A percentile compares a stretch with the other conserved stretches of the same genome.
phyloP scores from a whole-genome alignment of 768 basidiomycete species.

The Pulveroboletus sp. region DNA sequence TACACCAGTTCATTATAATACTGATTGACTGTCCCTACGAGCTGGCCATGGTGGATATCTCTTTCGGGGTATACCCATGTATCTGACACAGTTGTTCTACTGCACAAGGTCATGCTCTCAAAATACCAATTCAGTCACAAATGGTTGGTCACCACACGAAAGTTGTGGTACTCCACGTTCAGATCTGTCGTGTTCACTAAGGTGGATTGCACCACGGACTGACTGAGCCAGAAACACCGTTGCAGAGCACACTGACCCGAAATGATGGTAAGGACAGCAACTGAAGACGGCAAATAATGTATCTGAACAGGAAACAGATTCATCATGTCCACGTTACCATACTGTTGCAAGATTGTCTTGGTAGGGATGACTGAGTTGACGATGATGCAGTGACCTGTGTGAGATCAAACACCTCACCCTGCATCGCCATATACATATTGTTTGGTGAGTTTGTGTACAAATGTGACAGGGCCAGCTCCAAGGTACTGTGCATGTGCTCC shows the following conservation, averaged over 20 bases:
- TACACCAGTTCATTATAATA: slow-evolving; percentile 86
- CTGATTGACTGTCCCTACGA: slow-evolving; percentile 57
- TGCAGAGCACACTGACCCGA: slow-evolving; percentile 89
- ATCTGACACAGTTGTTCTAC: slow-evolving; percentile 83
- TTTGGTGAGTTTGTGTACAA: slow-evolving; percentile 59
- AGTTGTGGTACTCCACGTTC: slow-evolving; percentile 90
- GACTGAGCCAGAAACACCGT: slow-evolving; percentile 75
- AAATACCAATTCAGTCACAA: slow-evolving; percentile 98
- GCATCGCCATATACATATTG: slow-evolving; percentile 76
- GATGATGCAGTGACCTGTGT: slow-evolving; percentile 55
- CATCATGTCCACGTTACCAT: slow-evolving; percentile 74
- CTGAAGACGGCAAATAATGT: slow-evolving; percentile 11
- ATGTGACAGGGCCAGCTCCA: slow-evolving; percentile 74
- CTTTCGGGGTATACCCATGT: slow-evolving; percentile 80
- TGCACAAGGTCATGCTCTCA: slow-evolving; percentile 92
- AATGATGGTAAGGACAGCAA: not conserved
- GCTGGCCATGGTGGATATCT: slow-evolving; percentile 67
- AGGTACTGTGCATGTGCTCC: slow-evolving; percentile 81
- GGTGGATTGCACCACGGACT: slow-evolving; percentile 80
- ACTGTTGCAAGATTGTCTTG: slow-evolving; percentile 74
- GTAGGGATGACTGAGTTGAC: slow-evolving; percentile 67
- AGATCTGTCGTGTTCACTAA: slow-evolving; percentile 71
- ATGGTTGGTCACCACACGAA: slow-evolving; percentile 84
- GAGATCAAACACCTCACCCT: slow-evolving; percentile 94
- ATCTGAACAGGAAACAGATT: slow-evolving; percentile 93